Conservation (phyloP, 306 rosid genomes). For the Sphenostylis stenocarpa region DNA sequence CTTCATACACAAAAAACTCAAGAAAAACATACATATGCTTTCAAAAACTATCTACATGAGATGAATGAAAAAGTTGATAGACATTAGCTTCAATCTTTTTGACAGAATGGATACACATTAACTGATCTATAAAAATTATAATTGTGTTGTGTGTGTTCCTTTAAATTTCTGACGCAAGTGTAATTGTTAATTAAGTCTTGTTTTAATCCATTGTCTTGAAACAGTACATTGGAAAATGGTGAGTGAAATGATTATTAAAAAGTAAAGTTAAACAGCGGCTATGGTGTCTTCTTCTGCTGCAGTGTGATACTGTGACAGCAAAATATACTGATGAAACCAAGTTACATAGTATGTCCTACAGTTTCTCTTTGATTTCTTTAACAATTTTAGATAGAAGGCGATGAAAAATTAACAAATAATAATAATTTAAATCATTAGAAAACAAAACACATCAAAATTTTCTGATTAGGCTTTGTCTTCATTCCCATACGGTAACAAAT, state of each 20-base stretch:
- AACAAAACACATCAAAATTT: neutral
- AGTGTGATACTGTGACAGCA: neutral
- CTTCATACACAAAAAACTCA: too few relatives aligned
- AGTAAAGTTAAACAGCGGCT: neutral
- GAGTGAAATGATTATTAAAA: slow-evolving; percentile 2
- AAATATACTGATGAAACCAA: neutral
- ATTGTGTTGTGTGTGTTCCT: neutral
- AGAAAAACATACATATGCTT: too few relatives aligned
- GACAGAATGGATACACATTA: neutral
- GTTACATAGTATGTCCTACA: neutral
- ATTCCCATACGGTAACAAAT: neutral
- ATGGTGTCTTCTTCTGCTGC: neutral
- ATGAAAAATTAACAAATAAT: neutral
- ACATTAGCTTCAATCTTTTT: too few relatives aligned
- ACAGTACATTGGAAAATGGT: neutral
- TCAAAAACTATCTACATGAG: too few relatives aligned
- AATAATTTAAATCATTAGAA: neutral
- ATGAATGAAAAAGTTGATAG: too few relatives aligned
- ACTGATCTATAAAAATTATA: neutral
- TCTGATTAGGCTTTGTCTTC: neutral
- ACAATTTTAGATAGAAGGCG: neutral
- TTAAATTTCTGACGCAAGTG: neutral
- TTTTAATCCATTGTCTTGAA: neutral
- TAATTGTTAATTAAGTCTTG: neutral
- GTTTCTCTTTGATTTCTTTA: neutral